phyloP scores from a whole-genome alignment of 139 green algal species.

The Chlamydomonas sphaeroides region DNA sequence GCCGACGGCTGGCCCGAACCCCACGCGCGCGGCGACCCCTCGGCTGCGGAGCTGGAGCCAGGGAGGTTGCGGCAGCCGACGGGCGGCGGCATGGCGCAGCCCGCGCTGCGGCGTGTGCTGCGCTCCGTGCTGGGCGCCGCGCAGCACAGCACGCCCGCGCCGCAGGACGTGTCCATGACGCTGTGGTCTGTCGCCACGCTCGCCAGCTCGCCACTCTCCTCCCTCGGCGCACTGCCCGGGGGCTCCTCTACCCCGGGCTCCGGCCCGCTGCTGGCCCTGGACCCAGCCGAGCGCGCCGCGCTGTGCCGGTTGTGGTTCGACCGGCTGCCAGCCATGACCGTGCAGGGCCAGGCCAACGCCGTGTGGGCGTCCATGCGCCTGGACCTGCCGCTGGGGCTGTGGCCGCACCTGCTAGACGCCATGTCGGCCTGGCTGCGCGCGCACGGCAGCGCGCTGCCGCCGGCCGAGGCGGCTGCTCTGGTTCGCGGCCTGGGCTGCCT shows the following conservation, averaged over 20 bases:
- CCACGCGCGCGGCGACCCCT: too few species aligned
- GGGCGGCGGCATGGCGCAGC: background rate
- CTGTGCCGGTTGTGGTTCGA: background rate
- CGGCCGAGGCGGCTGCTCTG: constrained; percentile 4
- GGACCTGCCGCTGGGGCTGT: constrained; percentile 1
- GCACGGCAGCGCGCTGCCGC: background rate
- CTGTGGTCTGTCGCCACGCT: constrained; percentile 25
- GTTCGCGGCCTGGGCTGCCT: background rate
- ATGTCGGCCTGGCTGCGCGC: background rate
- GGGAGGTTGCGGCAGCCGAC: background rate
- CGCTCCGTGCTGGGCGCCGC: background rate
- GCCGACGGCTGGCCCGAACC: too few species aligned
- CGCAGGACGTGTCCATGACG: constrained; percentile 22
- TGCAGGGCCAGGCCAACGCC: constrained; percentile 31
- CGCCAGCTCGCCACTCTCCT: background rate
- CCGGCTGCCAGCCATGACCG: background rate
- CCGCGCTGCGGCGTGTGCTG: background rate
- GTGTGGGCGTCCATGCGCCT: constrained; percentile 36
- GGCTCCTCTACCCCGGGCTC: too few species aligned
- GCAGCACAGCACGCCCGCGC: background rate
- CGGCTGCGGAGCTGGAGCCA: too few species aligned
- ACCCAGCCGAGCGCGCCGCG: background rate
- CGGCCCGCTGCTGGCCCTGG: too few species aligned
- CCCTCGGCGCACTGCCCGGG: too few species aligned
- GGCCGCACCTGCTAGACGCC: background rate